Conservation (phyloP, 1,284 basidiomycete genomes). For the Moesziomyces globuligerus region DNA sequence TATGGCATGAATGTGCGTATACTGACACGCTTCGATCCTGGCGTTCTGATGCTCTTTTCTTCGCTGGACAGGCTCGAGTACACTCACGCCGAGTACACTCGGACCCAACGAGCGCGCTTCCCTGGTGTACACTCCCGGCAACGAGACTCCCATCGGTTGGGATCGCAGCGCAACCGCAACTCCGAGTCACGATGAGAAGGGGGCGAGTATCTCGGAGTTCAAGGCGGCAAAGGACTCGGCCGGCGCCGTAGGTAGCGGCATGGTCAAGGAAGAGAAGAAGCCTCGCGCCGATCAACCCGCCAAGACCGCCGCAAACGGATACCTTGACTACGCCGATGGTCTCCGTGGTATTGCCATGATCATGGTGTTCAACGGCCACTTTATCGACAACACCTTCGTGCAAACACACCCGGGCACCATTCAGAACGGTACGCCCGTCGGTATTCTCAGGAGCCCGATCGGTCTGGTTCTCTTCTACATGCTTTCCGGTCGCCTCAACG, state of each 20-base stretch:
- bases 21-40: conserved; percentile 5
- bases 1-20: not conserved
- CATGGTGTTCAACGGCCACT: conserved; percentile 68
- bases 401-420: conserved; percentile 64
- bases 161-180: conserved; percentile 15
- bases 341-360: conserved; percentile 68
- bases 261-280: conserved; percentile 24
- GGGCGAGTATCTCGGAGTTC: conserved; percentile 20
- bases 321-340: conserved; percentile 68
- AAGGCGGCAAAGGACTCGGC: conserved; percentile 43
- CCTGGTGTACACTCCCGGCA: conserved; percentile 17
- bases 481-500: conserved; percentile 68
- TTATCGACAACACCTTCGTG: conserved; percentile 68
- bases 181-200: conserved; percentile 17
- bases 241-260: conserved; percentile 27
- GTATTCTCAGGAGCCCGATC: conserved; percentile 31
- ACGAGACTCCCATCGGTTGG: conserved; percentile 15
- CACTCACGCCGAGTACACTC: conserved; percentile 19
- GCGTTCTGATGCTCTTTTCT: not conserved
- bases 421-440: conserved; percentile 64
- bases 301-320: conserved; percentile 32
- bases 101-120: conserved; percentile 19
- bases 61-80: not conserved
- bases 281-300: conserved; percentile 28
- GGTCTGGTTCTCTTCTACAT: conserved; percentile 61